These are phyloP conservation scores for Cyberlindnera veronae DNA, from an alignment of 805 yeast genomes.

Conservation along the genomic window DNA sequence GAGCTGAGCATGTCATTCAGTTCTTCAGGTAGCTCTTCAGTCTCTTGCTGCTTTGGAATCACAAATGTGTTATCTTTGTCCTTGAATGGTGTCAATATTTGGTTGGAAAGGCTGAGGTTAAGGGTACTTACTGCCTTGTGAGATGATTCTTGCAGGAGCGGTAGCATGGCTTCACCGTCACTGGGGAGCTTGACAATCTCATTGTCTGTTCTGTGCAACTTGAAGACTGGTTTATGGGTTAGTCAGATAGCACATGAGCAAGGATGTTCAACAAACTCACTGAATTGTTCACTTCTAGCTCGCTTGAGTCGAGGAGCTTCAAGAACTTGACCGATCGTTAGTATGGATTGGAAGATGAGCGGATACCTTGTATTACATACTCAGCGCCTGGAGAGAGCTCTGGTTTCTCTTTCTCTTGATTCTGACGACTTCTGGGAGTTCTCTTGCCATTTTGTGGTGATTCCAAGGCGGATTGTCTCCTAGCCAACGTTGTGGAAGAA, in stretches of 20 bases:
- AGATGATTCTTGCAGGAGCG: constrained; percentile 25
- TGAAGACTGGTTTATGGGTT: constrained; percentile 33
- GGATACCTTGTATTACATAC: constrained; percentile 24
- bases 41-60: constrained; percentile 23
- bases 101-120: neutral
- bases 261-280: constrained; percentile 3
- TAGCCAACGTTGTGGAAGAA: too few relatives aligned
- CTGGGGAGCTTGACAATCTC: constrained; percentile 19
- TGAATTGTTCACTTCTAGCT: constrained; percentile 33
- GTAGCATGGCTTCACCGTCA: constrained; percentile 17
- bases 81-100: constrained; percentile 8
- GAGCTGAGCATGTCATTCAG: constrained; percentile 72
- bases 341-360: neutral
- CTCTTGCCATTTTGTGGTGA: constrained; percentile 4
- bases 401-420: constrained; percentile 84
- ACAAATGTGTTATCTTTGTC: constrained; percentile 27
- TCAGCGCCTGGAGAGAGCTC: constrained; percentile 82
- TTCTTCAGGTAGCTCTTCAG: constrained; percentile 49
- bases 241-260: neutral
- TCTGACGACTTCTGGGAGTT: constrained; percentile 62
- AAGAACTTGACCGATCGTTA: constrained; percentile 25
- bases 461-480: neutral
- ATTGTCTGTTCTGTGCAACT: constrained; percentile 46
- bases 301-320: constrained; percentile 38
- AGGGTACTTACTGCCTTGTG: constrained; percentile 13